phyloP scores from a whole-genome alignment of 2,329 filamentous ascomycete species.

The Alternaria conjuncta region DNA sequence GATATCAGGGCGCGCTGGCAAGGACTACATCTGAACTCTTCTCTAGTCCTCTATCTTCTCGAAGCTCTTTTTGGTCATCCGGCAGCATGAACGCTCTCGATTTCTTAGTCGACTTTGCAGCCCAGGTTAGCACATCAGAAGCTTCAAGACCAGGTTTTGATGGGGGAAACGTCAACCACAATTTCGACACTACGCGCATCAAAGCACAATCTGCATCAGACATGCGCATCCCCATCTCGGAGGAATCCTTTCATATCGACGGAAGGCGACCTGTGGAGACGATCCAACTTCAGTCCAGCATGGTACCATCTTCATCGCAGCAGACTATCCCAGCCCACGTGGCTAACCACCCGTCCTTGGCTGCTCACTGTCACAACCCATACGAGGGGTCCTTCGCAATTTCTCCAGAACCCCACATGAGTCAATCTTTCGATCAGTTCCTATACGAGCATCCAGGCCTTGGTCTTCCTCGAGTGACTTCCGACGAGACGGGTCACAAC shows the following conservation, averaged over 20 bases:
- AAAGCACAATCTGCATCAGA: background rate
- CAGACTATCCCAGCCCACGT: background rate
- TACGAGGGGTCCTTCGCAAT: background rate
- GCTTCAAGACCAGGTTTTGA: background rate
- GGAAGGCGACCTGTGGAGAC: background rate
- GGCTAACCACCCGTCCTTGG: background rate
- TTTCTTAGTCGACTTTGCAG: slow-evolving; percentile 23
- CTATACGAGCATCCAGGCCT: background rate
- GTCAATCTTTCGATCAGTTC: background rate
- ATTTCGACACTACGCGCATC: background rate
- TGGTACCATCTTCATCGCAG: background rate
- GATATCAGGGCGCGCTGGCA: background rate
- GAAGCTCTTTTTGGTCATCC: background rate
- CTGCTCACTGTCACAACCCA: background rate
- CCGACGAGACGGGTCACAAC: background rate
- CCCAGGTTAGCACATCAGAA: background rate
- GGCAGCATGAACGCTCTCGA: slow-evolving; percentile 26
- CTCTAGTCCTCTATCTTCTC: background rate
- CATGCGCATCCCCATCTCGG: background rate
- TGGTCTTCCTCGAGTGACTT: background rate
- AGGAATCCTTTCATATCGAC: background rate
- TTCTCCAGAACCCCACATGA: background rate
- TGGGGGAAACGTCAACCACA: background rate
- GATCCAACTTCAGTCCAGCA: background rate
- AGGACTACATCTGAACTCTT: background rate